phyloP scores from a whole-genome alignment of 352 stramenopile species.

The Globisporangium radiosum region DNA sequence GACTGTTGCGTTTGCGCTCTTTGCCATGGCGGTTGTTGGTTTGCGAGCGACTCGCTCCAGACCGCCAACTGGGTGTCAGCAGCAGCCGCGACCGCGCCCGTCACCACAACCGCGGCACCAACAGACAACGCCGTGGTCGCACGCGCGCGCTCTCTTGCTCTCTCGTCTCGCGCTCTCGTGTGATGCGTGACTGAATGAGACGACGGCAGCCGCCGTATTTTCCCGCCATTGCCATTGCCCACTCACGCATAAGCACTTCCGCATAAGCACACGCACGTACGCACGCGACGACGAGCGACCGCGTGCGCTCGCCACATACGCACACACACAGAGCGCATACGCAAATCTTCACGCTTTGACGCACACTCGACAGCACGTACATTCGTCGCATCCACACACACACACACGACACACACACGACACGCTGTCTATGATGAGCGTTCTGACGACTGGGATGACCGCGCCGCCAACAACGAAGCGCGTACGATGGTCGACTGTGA shows the following conservation, averaged over 20 bases:
- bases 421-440: not conserved
- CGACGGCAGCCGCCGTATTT: slow-evolving; percentile 4
- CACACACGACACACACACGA: not conserved
- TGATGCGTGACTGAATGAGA: not conserved
- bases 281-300: not conserved
- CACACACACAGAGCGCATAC: not conserved
- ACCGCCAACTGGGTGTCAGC: no score
- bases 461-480: slow-evolving; percentile 19
- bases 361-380: not conserved
- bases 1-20: not conserved
- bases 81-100: no score
- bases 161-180: not conserved
- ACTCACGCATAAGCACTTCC: no score
- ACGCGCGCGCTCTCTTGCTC: not conserved
- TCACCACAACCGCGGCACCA: not conserved
- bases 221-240: not conserved
- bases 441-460: not conserved
- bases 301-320: not conserved
- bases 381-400: slow-evolving; percentile 1
- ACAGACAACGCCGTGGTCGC: not conserved
- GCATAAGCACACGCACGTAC: no score
- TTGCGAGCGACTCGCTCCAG: not conserved
- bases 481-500: slow-evolving; percentile 53
- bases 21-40: not conserved
- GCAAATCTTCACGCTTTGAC: not conserved